phyloP scores from a whole-genome alignment of 2,329 filamentous ascomycete genomes.

The Karstenula rhodostoma region DNA sequence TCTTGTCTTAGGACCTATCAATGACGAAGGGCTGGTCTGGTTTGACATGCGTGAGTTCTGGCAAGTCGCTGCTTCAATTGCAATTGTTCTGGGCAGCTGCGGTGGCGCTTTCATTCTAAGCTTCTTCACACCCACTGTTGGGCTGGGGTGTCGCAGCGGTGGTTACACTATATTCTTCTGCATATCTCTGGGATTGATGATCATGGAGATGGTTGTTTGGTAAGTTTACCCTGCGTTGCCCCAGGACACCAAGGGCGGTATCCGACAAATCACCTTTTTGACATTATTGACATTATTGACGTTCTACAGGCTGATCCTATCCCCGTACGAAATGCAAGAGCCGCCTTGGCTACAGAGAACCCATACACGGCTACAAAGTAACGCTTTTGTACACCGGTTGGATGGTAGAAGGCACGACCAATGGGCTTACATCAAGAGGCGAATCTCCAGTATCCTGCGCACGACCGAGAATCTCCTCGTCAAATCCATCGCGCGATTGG shows the following conservation, averaged over 20 bases:
- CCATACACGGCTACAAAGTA: conserved; percentile 26
- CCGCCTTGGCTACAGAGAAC: conserved; percentile 21
- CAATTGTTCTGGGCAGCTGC: conserved; percentile 48
- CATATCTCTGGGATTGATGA: conserved; percentile 43
- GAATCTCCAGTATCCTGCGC: conserved; percentile 15
- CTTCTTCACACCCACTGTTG: conserved; percentile 57
- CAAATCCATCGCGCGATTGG: conserved; percentile 11
- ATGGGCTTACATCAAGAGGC: conserved; percentile 23
- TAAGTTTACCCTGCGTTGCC: conserved; percentile 17
- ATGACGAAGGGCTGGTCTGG: conserved; percentile 50
- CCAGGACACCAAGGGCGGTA: not conserved
- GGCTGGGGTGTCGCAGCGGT: conserved; percentile 52
- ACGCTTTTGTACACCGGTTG: conserved; percentile 18
- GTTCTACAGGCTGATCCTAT: conserved; percentile 13
- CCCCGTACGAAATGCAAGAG: conserved; percentile 27
- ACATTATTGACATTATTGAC: too few relatives aligned
- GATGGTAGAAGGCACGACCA: conserved; percentile 17
- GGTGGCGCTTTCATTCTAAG: conserved; percentile 53
- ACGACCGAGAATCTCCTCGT: conserved; percentile 18
- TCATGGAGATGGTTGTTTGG: conserved; percentile 52
- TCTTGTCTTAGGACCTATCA: conserved; percentile 46
- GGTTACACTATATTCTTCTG: conserved; percentile 55
- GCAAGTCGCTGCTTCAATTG: conserved; percentile 50
- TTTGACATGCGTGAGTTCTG: conserved; percentile 56
- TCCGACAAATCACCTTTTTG: not conserved